Conservation (phyloP, 2,329 filamentous ascomycete species). For the Cadophora gregata region DNA sequence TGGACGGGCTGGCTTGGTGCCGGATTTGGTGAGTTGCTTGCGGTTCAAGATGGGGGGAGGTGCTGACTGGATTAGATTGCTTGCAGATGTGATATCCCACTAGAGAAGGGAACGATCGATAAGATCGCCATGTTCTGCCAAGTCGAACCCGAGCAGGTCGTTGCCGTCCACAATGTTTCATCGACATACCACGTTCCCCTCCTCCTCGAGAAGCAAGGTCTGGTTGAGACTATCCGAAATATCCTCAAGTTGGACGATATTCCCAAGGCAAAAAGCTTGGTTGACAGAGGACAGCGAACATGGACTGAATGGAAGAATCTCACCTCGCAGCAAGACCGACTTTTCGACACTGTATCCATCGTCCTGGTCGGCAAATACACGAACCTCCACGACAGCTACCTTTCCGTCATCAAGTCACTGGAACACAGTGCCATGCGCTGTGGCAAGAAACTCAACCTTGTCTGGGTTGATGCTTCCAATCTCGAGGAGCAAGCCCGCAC, state of each 20-base stretch:
- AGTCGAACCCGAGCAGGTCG: slow-evolving; percentile 82
- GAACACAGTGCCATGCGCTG: slow-evolving; percentile 93
- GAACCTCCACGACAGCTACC: slow-evolving; percentile 82
- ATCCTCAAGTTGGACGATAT: slow-evolving; percentile 69
- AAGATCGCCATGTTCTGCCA: slow-evolving; percentile 94
- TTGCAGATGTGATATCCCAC: slow-evolving; percentile 82
- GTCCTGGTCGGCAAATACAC: slow-evolving; percentile 93
- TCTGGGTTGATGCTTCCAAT: slow-evolving; percentile 85
- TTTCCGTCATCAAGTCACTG: slow-evolving; percentile 82
- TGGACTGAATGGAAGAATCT: slow-evolving; percentile 81
- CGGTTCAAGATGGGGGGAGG: not conserved
- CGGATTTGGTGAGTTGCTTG: slow-evolving; percentile 34
- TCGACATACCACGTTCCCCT: slow-evolving; percentile 95
- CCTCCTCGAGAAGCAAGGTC: slow-evolving; percentile 82
- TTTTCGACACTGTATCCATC: slow-evolving; percentile 76
- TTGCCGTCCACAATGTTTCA: slow-evolving; percentile 87
- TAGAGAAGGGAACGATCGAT: slow-evolving; percentile 75
- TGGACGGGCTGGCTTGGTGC: slow-evolving; percentile 65
- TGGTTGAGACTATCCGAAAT: slow-evolving; percentile 70
- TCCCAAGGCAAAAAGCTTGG: slow-evolving; percentile 56
- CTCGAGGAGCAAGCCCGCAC: slow-evolving; percentile 72
- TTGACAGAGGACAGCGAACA: slow-evolving; percentile 68
- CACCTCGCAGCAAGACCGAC: slow-evolving; percentile 69
- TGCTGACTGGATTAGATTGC: slow-evolving; percentile 69
- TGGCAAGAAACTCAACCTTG: slow-evolving; percentile 76